Evolutionary conservation across 495 filamentous ascomycete genomes (phyloP), one percentile per base, ranked within the genome.

Genomic region (Penicillium chermesinum): DNA sequence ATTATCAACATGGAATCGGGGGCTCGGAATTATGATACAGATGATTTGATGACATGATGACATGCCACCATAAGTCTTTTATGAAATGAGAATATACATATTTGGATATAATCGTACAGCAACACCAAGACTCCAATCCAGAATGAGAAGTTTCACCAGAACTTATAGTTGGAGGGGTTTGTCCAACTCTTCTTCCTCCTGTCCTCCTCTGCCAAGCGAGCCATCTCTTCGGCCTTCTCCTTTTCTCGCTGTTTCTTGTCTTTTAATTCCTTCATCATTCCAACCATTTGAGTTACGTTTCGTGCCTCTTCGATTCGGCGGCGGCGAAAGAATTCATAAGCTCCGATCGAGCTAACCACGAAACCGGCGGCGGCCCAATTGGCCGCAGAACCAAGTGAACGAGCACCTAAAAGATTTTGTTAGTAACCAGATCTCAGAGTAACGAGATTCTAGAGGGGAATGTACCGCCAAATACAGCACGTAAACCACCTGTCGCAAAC

Each of bases 361-460:
- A 90, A 93, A 9, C 78, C 68, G n/a, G 82, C 85, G 10, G 89
- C 87, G 1, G 89, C 89, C 87, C 87, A 95, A 61, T 91, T 91
- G 21, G 81, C 84, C 4, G 87, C 84, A 25, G 65, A 65, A 69
- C 68, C 74, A 38, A 78, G 55, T 18, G 71, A 64, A 8, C 64
- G 64, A 32, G 67, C 44, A 38, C 72, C 75, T 79, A 52, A 20
- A 45, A 8, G n/a, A 16, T 53, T 12, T 16, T n/a, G 21, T 52
- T 45, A 54, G 52, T 21, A 15, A 13, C 12, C 33, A 34, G 8
- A 41, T 21, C 2, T 40, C 14, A 36, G 4, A 45, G 15, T 37
- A 38, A 0, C 1, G 9, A 34, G 2, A 9, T 7, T 10, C 14
- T 20, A n/a, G 45, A 38, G 7, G 14, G 10, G 18, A 18, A 15